Percentiles rank a stretch among this genome's conserved stretches.
Evolutionary conservation across 148 eudicot genomes (phyloP).

Genomic region (Arctostaphylos glauca): DNA sequence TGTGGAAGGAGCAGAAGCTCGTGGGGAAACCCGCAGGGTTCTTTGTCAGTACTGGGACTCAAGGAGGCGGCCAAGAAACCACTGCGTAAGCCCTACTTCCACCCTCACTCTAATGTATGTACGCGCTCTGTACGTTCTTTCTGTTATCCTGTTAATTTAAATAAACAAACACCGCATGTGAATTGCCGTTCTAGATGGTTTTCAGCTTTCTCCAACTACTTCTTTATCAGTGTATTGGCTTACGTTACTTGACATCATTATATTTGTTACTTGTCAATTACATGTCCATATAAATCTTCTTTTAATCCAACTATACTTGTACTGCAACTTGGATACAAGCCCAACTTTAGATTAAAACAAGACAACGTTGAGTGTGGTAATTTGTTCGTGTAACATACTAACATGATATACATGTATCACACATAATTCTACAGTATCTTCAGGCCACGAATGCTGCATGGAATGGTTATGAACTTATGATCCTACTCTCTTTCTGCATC

Average conservation of each 20-base stretch:
- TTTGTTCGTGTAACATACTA: background rate
- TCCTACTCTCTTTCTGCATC: background rate
- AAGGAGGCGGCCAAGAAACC: conserved; percentile 97
- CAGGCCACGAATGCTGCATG: background rate
- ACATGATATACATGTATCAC: background rate
- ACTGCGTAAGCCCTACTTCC: conserved; percentile 63
- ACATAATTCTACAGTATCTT: background rate
- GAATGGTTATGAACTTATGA: background rate
- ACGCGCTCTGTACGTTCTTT: too few relatives aligned
- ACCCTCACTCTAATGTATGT: background rate
- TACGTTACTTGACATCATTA: background rate
- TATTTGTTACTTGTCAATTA: background rate
- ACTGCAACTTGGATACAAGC: background rate
- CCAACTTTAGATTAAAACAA: background rate
- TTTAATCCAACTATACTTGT: background rate
- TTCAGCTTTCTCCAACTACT: background rate
- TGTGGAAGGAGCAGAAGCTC: conserved; percentile 84
- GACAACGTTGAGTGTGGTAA: background rate
- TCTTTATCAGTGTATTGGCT: too few relatives aligned
- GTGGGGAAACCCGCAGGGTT: conserved; percentile 94
- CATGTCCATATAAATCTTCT: background rate
- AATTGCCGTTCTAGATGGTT: background rate
- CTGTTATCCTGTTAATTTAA: background rate
- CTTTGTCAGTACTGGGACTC: conserved; percentile 86
- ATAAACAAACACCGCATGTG: background rate